phyloP scores from a whole-genome alignment of 2,329 filamentous ascomycete genomes.

The Neofusicoccum ribis region DNA sequence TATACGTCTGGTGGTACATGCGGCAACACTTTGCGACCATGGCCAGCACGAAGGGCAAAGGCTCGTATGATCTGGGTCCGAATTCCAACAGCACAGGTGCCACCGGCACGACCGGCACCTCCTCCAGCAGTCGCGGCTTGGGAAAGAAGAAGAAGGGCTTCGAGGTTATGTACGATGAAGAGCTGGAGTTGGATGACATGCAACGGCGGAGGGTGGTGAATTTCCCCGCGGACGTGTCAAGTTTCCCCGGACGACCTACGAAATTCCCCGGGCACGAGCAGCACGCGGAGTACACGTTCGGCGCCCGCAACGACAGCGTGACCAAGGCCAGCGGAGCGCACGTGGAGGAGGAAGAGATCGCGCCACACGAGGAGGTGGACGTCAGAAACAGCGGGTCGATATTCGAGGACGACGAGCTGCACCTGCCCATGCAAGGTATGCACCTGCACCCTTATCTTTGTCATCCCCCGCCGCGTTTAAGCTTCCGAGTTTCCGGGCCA shows the following conservation, averaged over 20 bases:
- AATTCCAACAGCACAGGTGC: not conserved
- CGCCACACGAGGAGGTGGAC: not conserved
- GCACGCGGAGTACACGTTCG: not conserved
- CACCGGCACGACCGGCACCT: not conserved
- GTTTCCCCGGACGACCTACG: not conserved
- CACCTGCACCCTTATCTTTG: not conserved
- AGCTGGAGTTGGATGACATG: not conserved
- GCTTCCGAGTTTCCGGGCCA: not conserved
- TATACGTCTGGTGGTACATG: constrained; percentile 44
- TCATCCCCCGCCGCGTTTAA: not conserved
- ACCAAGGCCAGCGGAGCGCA: not conserved
- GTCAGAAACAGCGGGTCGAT: not conserved
- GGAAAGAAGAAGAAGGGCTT: not conserved
- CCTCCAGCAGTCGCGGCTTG: not conserved
- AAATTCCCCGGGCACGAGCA: not conserved
- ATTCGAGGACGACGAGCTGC: not conserved
- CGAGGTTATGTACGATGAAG: not conserved
- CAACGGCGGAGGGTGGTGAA: not conserved
- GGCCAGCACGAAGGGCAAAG: not conserved
- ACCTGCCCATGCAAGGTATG: not conserved
- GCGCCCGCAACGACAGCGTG: not conserved
- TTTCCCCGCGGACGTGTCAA: not conserved
- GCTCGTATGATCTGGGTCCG: not conserved
- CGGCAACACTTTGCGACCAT: not conserved
- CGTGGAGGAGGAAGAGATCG: not conserved